A percentile compares a stretch with the other conserved stretches of the same genome.
These are phyloP conservation scores for Leptographium galeiforme DNA, from an alignment of 2,329 filamentous ascomycete species.

Conservation along the genomic window DNA sequence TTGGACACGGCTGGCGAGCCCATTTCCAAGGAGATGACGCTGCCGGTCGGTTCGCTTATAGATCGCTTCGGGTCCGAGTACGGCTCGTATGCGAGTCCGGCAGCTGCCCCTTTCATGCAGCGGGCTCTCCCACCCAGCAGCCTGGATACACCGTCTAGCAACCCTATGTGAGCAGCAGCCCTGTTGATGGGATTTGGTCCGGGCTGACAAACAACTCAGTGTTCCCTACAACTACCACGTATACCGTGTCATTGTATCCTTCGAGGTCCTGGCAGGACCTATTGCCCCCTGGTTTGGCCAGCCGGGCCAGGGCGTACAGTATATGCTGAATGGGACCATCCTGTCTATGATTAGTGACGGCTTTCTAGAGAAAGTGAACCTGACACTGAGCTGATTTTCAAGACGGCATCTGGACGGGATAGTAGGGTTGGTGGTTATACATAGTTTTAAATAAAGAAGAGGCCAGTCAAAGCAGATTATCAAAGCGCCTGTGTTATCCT, in stretches of 20 bases:
- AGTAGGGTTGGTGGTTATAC: not conserved
- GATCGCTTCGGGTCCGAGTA: constrained; percentile 34
- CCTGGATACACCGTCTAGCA: constrained; percentile 22
- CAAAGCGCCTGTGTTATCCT: too few relatives aligned
- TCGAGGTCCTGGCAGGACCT: constrained; percentile 28
- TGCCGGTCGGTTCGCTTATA: constrained; percentile 26
- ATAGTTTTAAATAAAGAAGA: too few relatives aligned
- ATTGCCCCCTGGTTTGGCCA: constrained; percentile 37
- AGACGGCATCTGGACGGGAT: not conserved
- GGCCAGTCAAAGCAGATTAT: too few relatives aligned
- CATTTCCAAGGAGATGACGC: constrained; percentile 26
- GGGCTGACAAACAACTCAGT: constrained; percentile 1
- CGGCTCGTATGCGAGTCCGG: constrained; percentile 27
- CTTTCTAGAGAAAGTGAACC: constrained; percentile 18
- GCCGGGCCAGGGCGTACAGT: constrained; percentile 29
- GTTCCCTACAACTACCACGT: constrained; percentile 36
- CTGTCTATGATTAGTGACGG: constrained; percentile 18
- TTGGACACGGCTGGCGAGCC: constrained; percentile 19
- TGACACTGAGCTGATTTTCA: not conserved
- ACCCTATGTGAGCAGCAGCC: constrained; percentile 10
- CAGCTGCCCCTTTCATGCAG: constrained; percentile 32
- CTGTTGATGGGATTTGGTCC: not conserved
- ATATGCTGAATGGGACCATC: constrained; percentile 16
- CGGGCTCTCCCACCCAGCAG: constrained; percentile 32
- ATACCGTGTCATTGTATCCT: constrained; percentile 26